Evolutionary conservation across 305 asterid species (phyloP).

Genomic region (Fraxinus velutina): DNA sequence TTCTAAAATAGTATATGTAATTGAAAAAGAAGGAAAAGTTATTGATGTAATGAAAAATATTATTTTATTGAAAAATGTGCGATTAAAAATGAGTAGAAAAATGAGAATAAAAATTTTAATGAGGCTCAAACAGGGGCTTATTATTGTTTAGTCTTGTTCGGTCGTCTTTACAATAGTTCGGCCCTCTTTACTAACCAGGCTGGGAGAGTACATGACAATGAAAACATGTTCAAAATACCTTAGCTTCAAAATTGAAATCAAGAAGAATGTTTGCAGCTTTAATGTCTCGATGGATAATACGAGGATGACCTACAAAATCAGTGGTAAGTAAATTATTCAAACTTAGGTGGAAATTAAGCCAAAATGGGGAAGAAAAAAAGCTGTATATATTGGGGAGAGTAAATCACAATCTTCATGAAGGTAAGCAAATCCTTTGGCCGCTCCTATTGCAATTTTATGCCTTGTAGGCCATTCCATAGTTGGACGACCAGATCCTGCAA

Average conservation of each 20-base stretch:
- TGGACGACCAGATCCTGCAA: constrained; percentile 38
- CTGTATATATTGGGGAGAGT: background rate
- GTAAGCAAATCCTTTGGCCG: constrained; percentile 71
- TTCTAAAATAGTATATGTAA: no score
- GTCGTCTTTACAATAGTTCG: background rate
- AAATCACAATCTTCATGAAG: constrained; percentile 68
- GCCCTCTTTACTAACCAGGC: background rate
- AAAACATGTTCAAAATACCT: constrained; percentile 33
- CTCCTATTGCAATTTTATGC: constrained; percentile 59
- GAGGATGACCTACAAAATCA: constrained; percentile 55
- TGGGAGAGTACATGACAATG: background rate
- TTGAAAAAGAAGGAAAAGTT: no score
- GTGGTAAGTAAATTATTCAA: background rate
- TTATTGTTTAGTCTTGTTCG: background rate
- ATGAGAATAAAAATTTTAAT: no score
- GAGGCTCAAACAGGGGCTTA: no score
- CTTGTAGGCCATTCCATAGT: constrained; percentile 52
- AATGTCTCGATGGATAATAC: constrained; percentile 67
- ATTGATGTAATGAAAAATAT: no score
- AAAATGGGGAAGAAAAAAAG: background rate
- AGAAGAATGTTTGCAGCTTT: constrained; percentile 62
- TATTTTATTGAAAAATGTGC: no score
- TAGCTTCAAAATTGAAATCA: constrained; percentile 54
- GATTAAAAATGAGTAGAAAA: no score
- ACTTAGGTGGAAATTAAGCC: background rate